Evolutionary conservation across 129 eudicot species (phyloP).

Genomic region (Apium graveolens): DNA sequence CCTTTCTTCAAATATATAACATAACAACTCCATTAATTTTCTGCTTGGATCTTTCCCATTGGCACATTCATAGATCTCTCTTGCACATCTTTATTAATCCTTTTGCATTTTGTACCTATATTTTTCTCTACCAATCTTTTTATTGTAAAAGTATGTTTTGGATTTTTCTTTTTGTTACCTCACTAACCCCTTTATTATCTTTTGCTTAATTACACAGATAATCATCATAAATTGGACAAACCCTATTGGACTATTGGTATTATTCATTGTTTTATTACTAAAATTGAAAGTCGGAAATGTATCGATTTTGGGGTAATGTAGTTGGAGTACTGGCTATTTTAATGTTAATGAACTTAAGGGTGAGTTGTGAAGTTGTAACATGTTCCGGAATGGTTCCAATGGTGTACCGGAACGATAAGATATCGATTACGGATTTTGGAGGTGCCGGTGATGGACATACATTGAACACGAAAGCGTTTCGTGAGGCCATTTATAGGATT

Average conservation of each 20-base stretch:
- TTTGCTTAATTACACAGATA: background rate
- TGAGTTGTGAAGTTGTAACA: conserved; percentile 38
- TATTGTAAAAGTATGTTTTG: conserved; percentile 7
- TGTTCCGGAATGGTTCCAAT: conserved; percentile 83
- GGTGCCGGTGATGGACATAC: conserved; percentile 84
- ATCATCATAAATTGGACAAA: background rate
- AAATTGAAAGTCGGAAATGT: conserved; percentile 17
- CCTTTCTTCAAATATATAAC: background rate
- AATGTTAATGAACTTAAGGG: conserved; percentile 22
- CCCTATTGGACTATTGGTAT: background rate
- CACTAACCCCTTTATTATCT: background rate
- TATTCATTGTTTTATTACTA: background rate
- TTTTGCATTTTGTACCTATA: background rate
- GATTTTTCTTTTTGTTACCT: background rate
- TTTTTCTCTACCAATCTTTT: background rate
- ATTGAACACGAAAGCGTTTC: conserved; percentile 71
- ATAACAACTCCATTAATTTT: background rate
- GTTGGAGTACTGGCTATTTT: conserved; percentile 19
- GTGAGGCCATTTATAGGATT: conserved; percentile 67
- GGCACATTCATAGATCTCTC: conserved; percentile 25
- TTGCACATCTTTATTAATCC: too few species aligned
- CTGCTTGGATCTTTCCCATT: conserved; percentile 31
- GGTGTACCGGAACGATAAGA: conserved; percentile 62
- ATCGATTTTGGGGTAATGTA: conserved; percentile 6
- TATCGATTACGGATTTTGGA: conserved; percentile 74